phyloP scores from a whole-genome alignment of 2,329 filamentous ascomycete species.

The Arthrobotrys pseudoclavata region DNA sequence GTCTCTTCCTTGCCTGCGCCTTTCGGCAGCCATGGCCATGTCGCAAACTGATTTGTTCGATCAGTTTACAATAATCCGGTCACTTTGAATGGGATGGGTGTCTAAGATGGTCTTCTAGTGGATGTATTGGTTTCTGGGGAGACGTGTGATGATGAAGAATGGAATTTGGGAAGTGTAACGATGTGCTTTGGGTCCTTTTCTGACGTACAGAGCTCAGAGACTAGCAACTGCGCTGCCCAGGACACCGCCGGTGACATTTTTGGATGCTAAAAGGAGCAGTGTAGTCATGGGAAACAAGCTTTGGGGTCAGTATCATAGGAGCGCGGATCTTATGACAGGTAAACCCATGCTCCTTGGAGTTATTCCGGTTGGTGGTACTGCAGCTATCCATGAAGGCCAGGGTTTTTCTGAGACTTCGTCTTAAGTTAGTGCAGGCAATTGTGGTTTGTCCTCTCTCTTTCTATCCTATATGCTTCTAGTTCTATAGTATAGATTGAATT shows the following conservation, averaged over 20 bases:
- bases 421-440: too few relatives aligned
- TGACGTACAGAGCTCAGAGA: background rate
- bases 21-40: constrained; percentile 10
- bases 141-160: constrained; percentile 1
- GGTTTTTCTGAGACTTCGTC: too few relatives aligned
- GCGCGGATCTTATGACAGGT: constrained; percentile 4
- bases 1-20: background rate
- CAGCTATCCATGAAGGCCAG: background rate
- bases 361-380: constrained; percentile 1
- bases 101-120: background rate
- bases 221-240: background rate
- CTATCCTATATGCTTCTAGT: too few relatives aligned
- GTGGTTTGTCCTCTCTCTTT: too few relatives aligned
- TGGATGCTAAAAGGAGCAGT: constrained; percentile 1
- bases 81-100: background rate
- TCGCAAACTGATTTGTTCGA: background rate
- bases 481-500: too few relatives aligned
- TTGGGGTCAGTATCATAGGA: constrained; percentile 1
- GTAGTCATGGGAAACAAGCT: constrained; percentile 4
- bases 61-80: background rate
- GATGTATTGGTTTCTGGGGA: background rate
- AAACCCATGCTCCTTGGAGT: constrained; percentile 4
- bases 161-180: background rate
- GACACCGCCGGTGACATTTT: constrained; percentile 11
- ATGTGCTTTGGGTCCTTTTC: constrained; percentile 15